Conservation (phyloP, 345 rosid species). For the Microcos paniculata region DNA sequence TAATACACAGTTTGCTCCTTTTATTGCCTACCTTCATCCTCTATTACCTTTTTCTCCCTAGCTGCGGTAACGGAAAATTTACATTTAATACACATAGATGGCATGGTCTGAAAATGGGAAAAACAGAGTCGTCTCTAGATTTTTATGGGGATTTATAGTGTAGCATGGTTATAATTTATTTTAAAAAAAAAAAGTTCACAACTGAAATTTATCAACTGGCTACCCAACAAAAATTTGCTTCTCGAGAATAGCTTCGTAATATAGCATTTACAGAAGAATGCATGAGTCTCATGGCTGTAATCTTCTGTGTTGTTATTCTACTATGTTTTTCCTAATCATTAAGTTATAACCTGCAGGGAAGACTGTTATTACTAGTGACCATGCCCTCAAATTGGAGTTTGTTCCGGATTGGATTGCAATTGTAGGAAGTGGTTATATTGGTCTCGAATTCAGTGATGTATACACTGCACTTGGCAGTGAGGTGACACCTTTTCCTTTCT, state of each 20-base stretch:
- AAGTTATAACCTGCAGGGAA: conserved; percentile 63
- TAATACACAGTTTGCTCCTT: background rate
- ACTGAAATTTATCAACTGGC: background rate
- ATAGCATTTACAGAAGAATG: background rate
- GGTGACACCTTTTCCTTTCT: conserved; percentile 41
- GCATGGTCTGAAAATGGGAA: background rate
- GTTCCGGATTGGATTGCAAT: conserved; percentile 99
- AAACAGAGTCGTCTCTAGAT: background rate
- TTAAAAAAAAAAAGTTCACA: background rate
- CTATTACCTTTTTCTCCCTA: background rate
- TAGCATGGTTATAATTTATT: background rate
- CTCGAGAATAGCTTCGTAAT: background rate
- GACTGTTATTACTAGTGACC: conserved; percentile 98
- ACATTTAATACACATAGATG: background rate
- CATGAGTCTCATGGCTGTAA: background rate
- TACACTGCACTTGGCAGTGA: conserved; percentile 99
- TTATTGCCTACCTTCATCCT: background rate
- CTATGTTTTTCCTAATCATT: conserved; percentile 8
- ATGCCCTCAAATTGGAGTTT: conserved; percentile 91
- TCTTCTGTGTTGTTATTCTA: conserved; percentile 11
- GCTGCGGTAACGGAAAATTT: background rate
- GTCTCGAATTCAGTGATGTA: conserved; percentile 99
- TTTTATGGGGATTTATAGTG: background rate
- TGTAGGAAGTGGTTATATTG: conserved; percentile 98
- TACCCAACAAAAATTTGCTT: background rate